These are phyloP conservation scores for Thymus mandschuricus DNA, from an alignment of 257 asterid genomes.

Conservation along the genomic window DNA sequence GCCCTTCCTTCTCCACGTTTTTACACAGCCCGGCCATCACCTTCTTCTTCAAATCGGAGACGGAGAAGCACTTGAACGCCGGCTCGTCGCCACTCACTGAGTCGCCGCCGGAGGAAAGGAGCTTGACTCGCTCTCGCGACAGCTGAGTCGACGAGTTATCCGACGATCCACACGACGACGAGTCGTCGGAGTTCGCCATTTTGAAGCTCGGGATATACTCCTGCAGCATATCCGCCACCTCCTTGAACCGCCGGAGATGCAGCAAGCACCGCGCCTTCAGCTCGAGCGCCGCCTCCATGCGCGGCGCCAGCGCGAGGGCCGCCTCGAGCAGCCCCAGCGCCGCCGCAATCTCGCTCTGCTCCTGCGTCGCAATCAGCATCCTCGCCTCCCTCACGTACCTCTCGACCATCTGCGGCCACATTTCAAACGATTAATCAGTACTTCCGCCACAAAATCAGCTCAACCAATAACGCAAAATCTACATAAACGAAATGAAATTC, in stretches of 20 bases:
- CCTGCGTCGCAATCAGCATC: conserved; percentile 68
- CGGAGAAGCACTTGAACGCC: conserved; percentile 74
- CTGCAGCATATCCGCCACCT: conserved; percentile 88
- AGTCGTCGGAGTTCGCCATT: conserved; percentile 50
- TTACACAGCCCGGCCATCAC: conserved; percentile 73
- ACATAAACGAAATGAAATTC: background rate
- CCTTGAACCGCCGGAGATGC: conserved; percentile 79
- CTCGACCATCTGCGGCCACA: conserved; percentile 68
- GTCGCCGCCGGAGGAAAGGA: conserved; percentile 55
- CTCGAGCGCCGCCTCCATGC: conserved; percentile 78
- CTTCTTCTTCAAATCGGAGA: conserved; percentile 79
- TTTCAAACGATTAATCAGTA: conserved; percentile 8
- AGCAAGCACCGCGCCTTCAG: conserved; percentile 80
- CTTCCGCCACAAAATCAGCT: background rate
- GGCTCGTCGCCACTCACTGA: conserved; percentile 48
- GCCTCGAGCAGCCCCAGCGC: conserved; percentile 79
- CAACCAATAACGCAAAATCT: background rate
- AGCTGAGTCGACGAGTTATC: conserved; percentile 69
- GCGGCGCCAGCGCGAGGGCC: conserved; percentile 74
- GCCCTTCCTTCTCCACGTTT: conserved; percentile 71
- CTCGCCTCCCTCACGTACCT: conserved; percentile 81
- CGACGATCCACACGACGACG: conserved; percentile 61
- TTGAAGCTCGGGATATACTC: conserved; percentile 85
- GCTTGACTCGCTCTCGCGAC: conserved; percentile 70
- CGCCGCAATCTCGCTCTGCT: conserved; percentile 57